Percentiles rank a stretch among this genome's conserved stretches.
These are phyloP conservation scores for Strigomonas galati DNA, from an alignment of 208 protist species.

Conservation along the genomic window DNA sequence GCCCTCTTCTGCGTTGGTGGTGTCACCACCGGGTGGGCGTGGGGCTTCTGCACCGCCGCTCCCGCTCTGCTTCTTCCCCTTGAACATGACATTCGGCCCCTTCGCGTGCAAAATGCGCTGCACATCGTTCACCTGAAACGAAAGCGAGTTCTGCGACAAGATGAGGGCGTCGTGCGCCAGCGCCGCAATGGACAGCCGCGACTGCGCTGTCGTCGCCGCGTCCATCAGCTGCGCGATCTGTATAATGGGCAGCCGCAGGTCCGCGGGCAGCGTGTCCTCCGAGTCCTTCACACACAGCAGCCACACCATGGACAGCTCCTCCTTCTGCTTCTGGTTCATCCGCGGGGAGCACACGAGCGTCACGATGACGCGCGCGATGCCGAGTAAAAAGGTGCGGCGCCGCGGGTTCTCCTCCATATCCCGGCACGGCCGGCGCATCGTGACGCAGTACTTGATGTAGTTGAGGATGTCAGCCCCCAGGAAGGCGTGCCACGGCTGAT, in stretches of 20 bases:
- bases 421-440: neutral
- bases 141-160: neutral
- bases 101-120: slow-evolving; percentile 7
- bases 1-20: slow-evolving; percentile 8
- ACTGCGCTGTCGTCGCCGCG: slow-evolving; percentile 2
- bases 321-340: neutral
- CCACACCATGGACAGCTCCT: slow-evolving; percentile 8
- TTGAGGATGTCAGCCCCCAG: neutral
- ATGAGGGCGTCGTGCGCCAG: neutral
- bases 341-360: neutral
- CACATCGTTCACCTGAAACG: neutral
- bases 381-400: neutral
- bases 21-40: slow-evolving; percentile 1
- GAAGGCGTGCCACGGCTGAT: neutral
- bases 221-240: slow-evolving; percentile 10
- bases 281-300: neutral
- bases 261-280: neutral
- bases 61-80: neutral
- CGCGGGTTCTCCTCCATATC: neutral
- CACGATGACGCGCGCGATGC: neutral
- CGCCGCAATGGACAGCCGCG: neutral
- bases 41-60: slow-evolving; percentile 14
- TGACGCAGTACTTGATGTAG: neutral
- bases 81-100: neutral
- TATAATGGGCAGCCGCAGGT: neutral